Conservation (phyloP, 2,329 filamentous ascomycete genomes). For the Fusarium pseudoanthophilum region DNA sequence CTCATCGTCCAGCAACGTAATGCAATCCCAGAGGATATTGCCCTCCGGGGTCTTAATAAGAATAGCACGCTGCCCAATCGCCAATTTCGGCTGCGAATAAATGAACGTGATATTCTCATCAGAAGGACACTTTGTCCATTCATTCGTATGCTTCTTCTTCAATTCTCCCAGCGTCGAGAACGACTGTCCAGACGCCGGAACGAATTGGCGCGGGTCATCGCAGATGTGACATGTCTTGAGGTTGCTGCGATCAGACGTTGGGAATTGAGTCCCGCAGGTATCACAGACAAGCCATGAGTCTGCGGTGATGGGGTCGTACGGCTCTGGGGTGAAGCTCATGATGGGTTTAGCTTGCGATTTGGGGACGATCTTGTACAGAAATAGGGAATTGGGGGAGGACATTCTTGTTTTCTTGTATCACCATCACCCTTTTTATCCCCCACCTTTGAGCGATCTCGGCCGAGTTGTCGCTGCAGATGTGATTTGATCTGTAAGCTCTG, state of each 20-base stretch:
- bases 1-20: slow-evolving; percentile 73
- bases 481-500: slow-evolving; percentile 7
- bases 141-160: slow-evolving; percentile 61
- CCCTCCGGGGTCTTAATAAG: slow-evolving; percentile 72
- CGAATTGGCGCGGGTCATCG: slow-evolving; percentile 78
- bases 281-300: slow-evolving; percentile 66
- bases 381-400: not conserved
- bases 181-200: slow-evolving; percentile 65
- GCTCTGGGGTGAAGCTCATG: slow-evolving; percentile 36
- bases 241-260: slow-evolving; percentile 54
- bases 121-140: slow-evolving; percentile 58
- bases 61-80: slow-evolving; percentile 79
- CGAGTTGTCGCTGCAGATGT: not conserved
- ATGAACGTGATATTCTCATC: slow-evolving; percentile 61
- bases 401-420: slow-evolving; percentile 8
- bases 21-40: slow-evolving; percentile 83
- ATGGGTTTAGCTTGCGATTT: slow-evolving; percentile 11
- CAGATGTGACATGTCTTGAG: slow-evolving; percentile 74
- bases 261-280: slow-evolving; percentile 76
- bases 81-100: slow-evolving; percentile 67
- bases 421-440: not conserved
- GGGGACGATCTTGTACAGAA: not conserved
- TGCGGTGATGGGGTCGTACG: slow-evolving; percentile 36
- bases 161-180: slow-evolving; percentile 70
- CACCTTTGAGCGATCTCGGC: slow-evolving; percentile 2